Conservation (phyloP, 345 rosid genomes). For the Cardamine chenopodiifolia region DNA sequence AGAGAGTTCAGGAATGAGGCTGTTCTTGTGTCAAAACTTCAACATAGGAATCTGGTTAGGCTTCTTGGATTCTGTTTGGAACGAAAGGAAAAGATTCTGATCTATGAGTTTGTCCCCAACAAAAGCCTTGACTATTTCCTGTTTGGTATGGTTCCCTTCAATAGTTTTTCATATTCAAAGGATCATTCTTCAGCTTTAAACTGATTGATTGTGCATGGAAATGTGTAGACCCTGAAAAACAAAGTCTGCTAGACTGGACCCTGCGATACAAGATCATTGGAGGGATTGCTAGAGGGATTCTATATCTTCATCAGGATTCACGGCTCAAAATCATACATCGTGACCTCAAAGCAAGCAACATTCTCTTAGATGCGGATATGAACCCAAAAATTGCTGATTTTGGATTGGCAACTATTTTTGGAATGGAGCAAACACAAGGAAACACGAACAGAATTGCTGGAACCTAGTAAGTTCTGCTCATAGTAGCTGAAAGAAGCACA, state of each 20-base stretch:
- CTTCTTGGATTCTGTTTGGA: slow-evolving; percentile 57
- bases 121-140: slow-evolving; percentile 50
- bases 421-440: slow-evolving; percentile 36
- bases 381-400: slow-evolving; percentile 44
- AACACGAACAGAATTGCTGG: slow-evolving; percentile 40
- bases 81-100: slow-evolving; percentile 50
- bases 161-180: neutral
- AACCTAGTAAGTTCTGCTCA: slow-evolving; percentile 35
- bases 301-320: slow-evolving; percentile 48
- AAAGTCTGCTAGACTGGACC: slow-evolving; percentile 35
- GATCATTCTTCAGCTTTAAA: neutral
- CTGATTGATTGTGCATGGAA: neutral
- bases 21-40: slow-evolving; percentile 55
- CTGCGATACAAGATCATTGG: slow-evolving; percentile 32
- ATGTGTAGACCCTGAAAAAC: slow-evolving; percentile 42
- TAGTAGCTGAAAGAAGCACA: neutral
- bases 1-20: slow-evolving; percentile 58
- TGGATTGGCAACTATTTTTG: slow-evolving; percentile 37
- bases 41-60: slow-evolving; percentile 57
- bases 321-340: slow-evolving; percentile 38
- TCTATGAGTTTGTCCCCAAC: slow-evolving; percentile 56
- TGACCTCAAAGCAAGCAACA: slow-evolving; percentile 43
- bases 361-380: slow-evolving; percentile 37
- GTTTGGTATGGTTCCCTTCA: slow-evolving; percentile 27
- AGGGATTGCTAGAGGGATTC: slow-evolving; percentile 41